phyloP scores from a whole-genome alignment of 179 eudicot genomes.

The Silene noctiflora region DNA sequence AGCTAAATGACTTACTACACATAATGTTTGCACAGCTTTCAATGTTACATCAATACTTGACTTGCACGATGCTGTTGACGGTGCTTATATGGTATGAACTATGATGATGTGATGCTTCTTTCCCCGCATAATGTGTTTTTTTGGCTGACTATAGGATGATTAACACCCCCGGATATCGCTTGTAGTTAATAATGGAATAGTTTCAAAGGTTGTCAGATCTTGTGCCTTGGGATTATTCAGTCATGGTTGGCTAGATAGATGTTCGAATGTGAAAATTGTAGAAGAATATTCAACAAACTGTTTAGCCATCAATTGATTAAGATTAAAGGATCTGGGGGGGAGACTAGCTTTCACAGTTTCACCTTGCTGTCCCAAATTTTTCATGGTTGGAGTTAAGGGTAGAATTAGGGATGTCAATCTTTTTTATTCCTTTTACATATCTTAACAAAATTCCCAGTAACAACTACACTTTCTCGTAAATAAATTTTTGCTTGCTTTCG shows the following conservation, averaged over 20 bases:
- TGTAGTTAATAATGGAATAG: background rate
- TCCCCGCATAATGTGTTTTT: background rate
- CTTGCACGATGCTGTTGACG: background rate
- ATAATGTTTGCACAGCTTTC: background rate
- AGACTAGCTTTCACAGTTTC: background rate
- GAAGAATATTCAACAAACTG: background rate
- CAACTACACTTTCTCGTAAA: too few relatives aligned
- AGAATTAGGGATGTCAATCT: background rate
- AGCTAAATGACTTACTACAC: slow-evolving; percentile 13
- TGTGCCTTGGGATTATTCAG: background rate
- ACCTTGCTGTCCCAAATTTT: background rate
- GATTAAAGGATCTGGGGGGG: background rate
- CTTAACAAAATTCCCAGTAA: background rate
- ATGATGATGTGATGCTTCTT: background rate
- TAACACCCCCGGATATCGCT: background rate
- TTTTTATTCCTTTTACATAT: background rate
- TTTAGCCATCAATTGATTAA: background rate
- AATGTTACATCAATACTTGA: background rate
- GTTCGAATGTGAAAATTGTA: background rate
- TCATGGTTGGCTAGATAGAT: background rate
- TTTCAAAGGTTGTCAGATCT: background rate
- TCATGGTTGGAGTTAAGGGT: background rate
- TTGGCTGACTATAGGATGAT: background rate
- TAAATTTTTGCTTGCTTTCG: background rate
- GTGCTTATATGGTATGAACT: background rate